These are phyloP conservation scores for Themeda triandra DNA, from an alignment of 176 grass and related monocot species.

Conservation along the genomic window DNA sequence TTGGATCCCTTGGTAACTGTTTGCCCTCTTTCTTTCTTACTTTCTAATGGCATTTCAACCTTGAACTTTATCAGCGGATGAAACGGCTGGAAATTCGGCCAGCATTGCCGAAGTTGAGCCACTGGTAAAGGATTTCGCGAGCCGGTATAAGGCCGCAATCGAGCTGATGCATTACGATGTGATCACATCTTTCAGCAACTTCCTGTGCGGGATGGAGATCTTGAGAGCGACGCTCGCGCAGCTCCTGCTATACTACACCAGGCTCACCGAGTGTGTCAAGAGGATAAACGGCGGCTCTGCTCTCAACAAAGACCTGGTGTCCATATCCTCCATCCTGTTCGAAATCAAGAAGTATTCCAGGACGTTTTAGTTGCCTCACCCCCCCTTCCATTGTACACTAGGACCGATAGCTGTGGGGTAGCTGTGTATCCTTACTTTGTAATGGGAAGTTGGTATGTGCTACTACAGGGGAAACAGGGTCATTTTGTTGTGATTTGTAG, in stretches of 20 bases:
- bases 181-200: constrained; percentile 98
- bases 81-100: constrained; percentile 38
- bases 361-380: constrained; percentile 60
- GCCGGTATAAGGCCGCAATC: constrained; percentile 81
- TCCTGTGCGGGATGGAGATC: constrained; percentile 96
- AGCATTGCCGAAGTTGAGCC: constrained; percentile 67
- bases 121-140: constrained; percentile 85
- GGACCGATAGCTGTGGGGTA: background rate
- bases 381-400: constrained; percentile 45
- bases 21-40: background rate
- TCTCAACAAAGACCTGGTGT: constrained; percentile 87
- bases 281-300: constrained; percentile 64
- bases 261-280: constrained; percentile 82
- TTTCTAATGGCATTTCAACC: background rate
- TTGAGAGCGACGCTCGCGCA: constrained; percentile 81
- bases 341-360: constrained; percentile 98
- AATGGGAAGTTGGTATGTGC: background rate
- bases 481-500: constrained; percentile 14
- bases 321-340: constrained; percentile 93
- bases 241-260: constrained; percentile 89
- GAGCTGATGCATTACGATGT: constrained; percentile 99
- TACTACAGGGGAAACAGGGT: constrained; percentile 2
- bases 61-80: constrained; percentile 58
- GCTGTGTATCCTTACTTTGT: constrained; percentile 26
- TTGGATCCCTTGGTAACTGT: background rate